Evolutionary conservation across 768 basidiomycete species (phyloP).

Genomic region (Dioszegia hungarica): DNA sequence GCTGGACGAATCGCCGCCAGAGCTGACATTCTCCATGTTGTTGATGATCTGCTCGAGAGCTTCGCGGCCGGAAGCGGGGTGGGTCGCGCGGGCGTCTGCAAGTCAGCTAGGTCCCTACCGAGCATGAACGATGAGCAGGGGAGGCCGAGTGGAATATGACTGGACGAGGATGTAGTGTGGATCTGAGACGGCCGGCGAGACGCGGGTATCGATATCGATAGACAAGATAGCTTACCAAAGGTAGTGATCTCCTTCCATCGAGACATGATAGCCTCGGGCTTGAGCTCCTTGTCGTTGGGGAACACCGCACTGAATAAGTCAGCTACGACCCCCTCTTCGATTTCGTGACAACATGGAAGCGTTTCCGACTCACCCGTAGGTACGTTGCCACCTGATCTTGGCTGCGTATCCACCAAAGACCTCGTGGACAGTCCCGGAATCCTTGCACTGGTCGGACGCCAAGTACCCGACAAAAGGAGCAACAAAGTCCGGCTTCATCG

Average conservation of each 20-base stretch:
- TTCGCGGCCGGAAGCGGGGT: conserved; percentile 71
- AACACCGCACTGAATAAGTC: conserved; percentile 52
- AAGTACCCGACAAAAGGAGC: conserved; percentile 91
- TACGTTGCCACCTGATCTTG: conserved; percentile 85
- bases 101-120: not conserved
- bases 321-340: too few relatives aligned
- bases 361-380: conserved; percentile 61
- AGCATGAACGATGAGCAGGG: too few relatives aligned
- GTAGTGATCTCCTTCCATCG: conserved; percentile 80
- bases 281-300: conserved; percentile 67
- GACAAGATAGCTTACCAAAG: conserved; percentile 58
- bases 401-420: conserved; percentile 87
- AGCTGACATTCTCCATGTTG: conserved; percentile 57
- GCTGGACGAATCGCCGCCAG: conserved; percentile 17
- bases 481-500: conserved; percentile 85
- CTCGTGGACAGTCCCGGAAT: conserved; percentile 75
- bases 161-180: too few relatives aligned
- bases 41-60: conserved; percentile 66
- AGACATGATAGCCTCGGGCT: conserved; percentile 70
- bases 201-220: too few relatives aligned
- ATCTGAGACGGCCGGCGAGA: too few relatives aligned
- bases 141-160: too few relatives aligned
- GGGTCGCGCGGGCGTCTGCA: conserved; percentile 72
- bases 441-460: conserved; percentile 69
- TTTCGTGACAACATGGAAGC: too few relatives aligned